A percentile compares a stretch with the other conserved stretches of the same genome.
Evolutionary conservation across 768 basidiomycete species (phyloP).

Genomic region (Auricularia sp.): DNA sequence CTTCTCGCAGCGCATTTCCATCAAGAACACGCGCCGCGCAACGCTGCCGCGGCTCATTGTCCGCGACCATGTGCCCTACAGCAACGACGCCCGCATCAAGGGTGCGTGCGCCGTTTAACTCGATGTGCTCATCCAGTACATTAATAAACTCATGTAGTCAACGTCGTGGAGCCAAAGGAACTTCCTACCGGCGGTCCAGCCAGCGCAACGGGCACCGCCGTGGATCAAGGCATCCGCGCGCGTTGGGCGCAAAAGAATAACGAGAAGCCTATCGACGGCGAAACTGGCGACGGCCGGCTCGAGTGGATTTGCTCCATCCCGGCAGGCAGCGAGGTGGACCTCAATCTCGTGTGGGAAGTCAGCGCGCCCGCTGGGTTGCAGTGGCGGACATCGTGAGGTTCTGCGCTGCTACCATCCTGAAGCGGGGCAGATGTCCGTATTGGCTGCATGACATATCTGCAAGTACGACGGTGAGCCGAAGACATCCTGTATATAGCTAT

Average conservation of each 20-base stretch:
- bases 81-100: constrained; percentile 12
- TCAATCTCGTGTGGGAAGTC: constrained; percentile 46
- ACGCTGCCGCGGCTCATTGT: constrained; percentile 10
- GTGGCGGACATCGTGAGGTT: constrained; percentile 5
- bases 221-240: constrained; percentile 13
- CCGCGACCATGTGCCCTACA: constrained; percentile 14
- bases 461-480: no score
- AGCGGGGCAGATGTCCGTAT: no score
- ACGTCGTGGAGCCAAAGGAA: constrained; percentile 11
- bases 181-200: constrained; percentile 29
- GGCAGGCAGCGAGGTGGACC: constrained; percentile 30
- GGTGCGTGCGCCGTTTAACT: no score
- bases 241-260: constrained; percentile 18
- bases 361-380: constrained; percentile 26
- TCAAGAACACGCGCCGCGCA: constrained; percentile 12
- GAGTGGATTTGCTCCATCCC: constrained; percentile 43
- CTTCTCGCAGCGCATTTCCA: constrained; percentile 10
- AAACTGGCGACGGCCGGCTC: constrained; percentile 33
- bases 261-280: constrained; percentile 24
- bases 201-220: constrained; percentile 29
- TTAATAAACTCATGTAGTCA: constrained; percentile 1
- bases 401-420: no score
- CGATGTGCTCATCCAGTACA: no score
- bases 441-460: no score
- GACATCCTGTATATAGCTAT: no score